Evolutionary conservation across 768 basidiomycete species (phyloP).

Genomic region (Phanerochaete sordida): DNA sequence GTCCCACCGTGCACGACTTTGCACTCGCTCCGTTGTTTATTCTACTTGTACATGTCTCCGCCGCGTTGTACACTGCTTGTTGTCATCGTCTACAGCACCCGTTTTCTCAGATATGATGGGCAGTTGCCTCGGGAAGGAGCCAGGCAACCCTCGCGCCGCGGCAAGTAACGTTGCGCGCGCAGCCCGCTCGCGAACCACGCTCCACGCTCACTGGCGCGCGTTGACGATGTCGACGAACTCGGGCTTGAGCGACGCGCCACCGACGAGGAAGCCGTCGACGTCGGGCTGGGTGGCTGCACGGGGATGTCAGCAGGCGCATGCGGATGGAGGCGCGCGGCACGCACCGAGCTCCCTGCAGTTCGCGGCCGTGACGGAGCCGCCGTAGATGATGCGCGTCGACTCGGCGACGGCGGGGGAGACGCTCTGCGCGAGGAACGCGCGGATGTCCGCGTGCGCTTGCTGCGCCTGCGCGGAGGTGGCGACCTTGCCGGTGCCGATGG

Average conservation of each 20-base stretch:
- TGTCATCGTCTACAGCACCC: too few species aligned
- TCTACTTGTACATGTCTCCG: too few species aligned
- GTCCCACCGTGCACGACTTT: too few species aligned
- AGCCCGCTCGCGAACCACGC: too few species aligned
- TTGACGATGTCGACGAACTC: conserved; percentile 95
- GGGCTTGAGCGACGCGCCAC: conserved; percentile 96
- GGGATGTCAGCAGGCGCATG: not conserved
- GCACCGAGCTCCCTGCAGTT: conserved; percentile 87
- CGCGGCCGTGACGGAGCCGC: conserved; percentile 87
- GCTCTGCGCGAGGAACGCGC: conserved; percentile 61
- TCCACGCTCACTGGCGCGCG: conserved; percentile 29
- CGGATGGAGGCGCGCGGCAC: conserved; percentile 24
- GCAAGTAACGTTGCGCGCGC: too few species aligned
- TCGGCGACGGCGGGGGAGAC: conserved; percentile 71
- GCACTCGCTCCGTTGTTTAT: too few species aligned
- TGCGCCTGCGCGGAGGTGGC: conserved; percentile 92
- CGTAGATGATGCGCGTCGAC: conserved; percentile 86
- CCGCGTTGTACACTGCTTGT: too few species aligned
- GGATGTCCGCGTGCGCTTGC: conserved; percentile 82
- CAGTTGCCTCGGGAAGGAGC: too few species aligned
- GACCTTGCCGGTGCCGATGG: conserved; percentile 97
- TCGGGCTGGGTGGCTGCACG: conserved; percentile 66
- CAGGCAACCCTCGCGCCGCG: too few species aligned
- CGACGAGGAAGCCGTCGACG: conserved; percentile 97
- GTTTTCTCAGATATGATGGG: too few species aligned